phyloP scores from a whole-genome alignment of 495 filamentous ascomycete genomes.

The Penicillium coffeae region DNA sequence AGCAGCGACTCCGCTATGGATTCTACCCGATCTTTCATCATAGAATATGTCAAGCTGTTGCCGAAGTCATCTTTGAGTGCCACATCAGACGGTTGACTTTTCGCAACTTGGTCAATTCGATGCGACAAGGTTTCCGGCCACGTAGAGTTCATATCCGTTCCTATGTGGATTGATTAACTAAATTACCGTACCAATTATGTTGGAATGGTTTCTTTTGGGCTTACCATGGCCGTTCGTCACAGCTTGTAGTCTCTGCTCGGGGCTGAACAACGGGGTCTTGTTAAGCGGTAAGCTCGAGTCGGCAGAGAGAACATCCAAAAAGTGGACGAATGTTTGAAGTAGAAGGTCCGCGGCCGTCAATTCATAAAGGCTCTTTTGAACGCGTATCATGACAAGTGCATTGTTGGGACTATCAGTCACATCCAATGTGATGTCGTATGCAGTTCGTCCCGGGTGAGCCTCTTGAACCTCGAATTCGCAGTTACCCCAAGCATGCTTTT shows the following conservation, averaged over 20 bases:
- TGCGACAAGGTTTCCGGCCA: conserved; percentile 36
- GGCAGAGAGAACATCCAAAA: conserved; percentile 19
- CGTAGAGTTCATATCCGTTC: conserved; percentile 8
- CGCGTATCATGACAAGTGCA: too few relatives aligned
- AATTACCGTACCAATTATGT: conserved; percentile 13
- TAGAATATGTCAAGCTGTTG: conserved; percentile 12
- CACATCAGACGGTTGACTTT: conserved; percentile 1
- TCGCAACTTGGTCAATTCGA: conserved; percentile 26
- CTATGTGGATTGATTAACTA: conserved; percentile 6
- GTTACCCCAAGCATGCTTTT: not conserved
- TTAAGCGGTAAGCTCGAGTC: too few relatives aligned
- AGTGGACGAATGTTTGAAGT: conserved; percentile 17
- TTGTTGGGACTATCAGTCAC: conserved; percentile 1
- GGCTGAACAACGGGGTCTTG: too few relatives aligned
- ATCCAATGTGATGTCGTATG: conserved; percentile 34
- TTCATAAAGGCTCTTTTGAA: conserved; percentile 23
- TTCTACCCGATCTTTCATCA: conserved; percentile 1
- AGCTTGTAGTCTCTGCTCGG: too few relatives aligned
- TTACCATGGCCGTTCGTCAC: too few relatives aligned
- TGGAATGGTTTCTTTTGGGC: conserved; percentile 10
- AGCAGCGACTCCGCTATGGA: conserved; percentile 17
- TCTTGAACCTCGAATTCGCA: conserved; percentile 15
- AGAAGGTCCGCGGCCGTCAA: conserved; percentile 20
- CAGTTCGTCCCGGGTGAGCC: conserved; percentile 7
- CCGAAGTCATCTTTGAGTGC: conserved; percentile 12